Base-by-base conservation (phyloP, 768 basidiomycete genomes). In the Amyloporia xantha region DNA sequence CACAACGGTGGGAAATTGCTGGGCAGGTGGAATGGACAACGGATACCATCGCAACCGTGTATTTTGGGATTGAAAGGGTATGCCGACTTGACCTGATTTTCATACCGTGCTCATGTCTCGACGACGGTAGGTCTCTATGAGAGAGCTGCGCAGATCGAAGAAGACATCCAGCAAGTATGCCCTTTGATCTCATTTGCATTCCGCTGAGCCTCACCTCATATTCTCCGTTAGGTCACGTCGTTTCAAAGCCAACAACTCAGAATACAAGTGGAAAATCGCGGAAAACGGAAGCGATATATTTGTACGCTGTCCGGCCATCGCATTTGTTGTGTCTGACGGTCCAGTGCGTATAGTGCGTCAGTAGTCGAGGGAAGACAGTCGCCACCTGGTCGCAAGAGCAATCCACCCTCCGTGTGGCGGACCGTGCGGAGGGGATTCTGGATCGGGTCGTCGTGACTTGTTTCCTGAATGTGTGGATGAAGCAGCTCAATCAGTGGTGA, bases 231-330 rank as follows among this genome's bases (percentile, higher is more conserved):
- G 79, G 49, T 80, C 79, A 10, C 73, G 79, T 49, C 64, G 78
- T 23, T 81, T 80, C 66, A 78, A 73, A 54, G 75, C 62, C 11
- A 62, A 60, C 4, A 71, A 71, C 30, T 58, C 65, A 24, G 73
- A 76, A 55, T 81, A 80, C 66, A 81, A 79, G 54, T 81, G 79
- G 79, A 81, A 76, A 61, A 60, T 72, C 30, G 59, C 61, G 42
- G 70, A 72, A 37, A 71, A 74, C 44, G 68, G 67, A 42, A 51
- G 40, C 28, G 71, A 77, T 57, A 65, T 81, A 44, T 64, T 71
- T 47, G 79, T 79, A 56, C 54, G 78, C 60, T 19, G 11, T 45
- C 5, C 44, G 2, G 10, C 26, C 10, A 17, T 13, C 20, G 7
- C 9, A 36, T 39, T 25, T 40, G 21, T 41, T 39, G 36, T 33